phyloP scores from a whole-genome alignment of 805 yeast species.

The Cyberlindnera euphorbiiphila region DNA sequence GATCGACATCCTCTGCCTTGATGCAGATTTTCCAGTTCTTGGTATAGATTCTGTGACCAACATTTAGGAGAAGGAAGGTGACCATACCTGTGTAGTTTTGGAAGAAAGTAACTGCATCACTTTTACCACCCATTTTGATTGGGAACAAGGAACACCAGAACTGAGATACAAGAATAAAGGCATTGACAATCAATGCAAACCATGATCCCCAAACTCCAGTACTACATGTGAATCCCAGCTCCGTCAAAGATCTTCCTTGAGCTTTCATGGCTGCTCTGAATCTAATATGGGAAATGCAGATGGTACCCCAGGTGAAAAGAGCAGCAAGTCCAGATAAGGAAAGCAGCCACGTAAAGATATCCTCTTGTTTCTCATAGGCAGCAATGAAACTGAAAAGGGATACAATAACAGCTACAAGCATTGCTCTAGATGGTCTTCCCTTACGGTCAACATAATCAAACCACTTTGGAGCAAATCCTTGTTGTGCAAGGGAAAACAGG shows the following conservation, averaged over 20 bases:
- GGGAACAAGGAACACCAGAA: slow-evolving; percentile 66
- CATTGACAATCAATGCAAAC: slow-evolving; percentile 44
- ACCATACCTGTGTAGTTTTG: slow-evolving; percentile 48
- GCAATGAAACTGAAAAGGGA: slow-evolving; percentile 65
- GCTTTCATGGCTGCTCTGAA: slow-evolving; percentile 54
- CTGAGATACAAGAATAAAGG: slow-evolving; percentile 50
- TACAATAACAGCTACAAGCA: slow-evolving; percentile 43
- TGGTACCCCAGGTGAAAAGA: slow-evolving; percentile 57
- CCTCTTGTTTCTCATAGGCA: slow-evolving; percentile 50
- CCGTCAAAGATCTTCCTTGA: slow-evolving; percentile 45
- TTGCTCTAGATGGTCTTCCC: slow-evolving; percentile 58
- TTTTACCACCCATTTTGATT: slow-evolving; percentile 36
- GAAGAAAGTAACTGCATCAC: slow-evolving; percentile 41
- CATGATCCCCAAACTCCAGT: slow-evolving; percentile 50
- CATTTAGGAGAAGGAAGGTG: slow-evolving; percentile 41
- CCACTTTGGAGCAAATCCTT: slow-evolving; percentile 55
- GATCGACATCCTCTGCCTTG: slow-evolving; percentile 46
- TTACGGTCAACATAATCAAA: slow-evolving; percentile 49
- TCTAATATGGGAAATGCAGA: slow-evolving; percentile 51
- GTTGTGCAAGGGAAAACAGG: slow-evolving; percentile 50
- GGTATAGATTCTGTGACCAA: slow-evolving; percentile 42
- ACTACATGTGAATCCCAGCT: slow-evolving; percentile 50
- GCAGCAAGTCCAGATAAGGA: slow-evolving; percentile 61
- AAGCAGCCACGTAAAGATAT: slow-evolving; percentile 62
- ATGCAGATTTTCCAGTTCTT: slow-evolving; percentile 32